Evolutionary conservation across 1,284 basidiomycete genomes (phyloP).

Genomic region (Cutaneotrichosporon dermatis): DNA sequence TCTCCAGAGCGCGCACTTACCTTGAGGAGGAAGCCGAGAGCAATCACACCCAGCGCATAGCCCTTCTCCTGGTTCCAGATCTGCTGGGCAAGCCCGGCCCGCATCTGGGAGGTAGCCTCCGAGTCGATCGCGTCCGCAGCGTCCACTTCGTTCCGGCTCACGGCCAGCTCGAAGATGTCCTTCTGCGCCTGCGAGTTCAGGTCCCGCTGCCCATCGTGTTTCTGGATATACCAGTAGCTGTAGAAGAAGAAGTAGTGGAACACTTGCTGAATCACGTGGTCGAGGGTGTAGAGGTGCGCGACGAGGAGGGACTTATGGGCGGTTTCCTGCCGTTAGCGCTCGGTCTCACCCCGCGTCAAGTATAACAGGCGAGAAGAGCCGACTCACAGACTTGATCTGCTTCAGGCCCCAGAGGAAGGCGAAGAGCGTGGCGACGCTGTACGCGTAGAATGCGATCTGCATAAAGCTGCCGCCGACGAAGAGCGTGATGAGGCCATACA

Average conservation of each 20-base stretch:
- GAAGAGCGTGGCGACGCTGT: conserved; percentile 77
- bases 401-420: conserved; percentile 83
- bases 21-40: conserved; percentile 83
- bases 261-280: conserved; percentile 85
- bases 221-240: conserved; percentile 81
- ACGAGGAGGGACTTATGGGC: conserved; percentile 78
- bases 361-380: no score
- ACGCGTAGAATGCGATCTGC: conserved; percentile 87
- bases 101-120: conserved; percentile 51
- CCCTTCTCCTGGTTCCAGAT: conserved; percentile 91
- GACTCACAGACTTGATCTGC: conserved; percentile 71
- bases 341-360: no score
- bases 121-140: conserved; percentile 29
- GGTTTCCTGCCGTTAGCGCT: conserved; percentile 62
- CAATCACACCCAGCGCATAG: conserved; percentile 66
- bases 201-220: conserved; percentile 78
- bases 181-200: conserved; percentile 81
- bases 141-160: conserved; percentile 40
- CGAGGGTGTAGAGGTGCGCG: conserved; percentile 85
- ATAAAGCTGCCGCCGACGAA: conserved; percentile 82
- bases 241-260: conserved; percentile 90
- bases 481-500: conserved; percentile 91
- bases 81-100: conserved; percentile 60
- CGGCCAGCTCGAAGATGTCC: conserved; percentile 60
- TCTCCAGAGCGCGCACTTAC: conserved; percentile 51